These are phyloP conservation scores for Viridothelium virens DNA, from an alignment of 495 filamentous ascomycete species.

Conservation along the genomic window DNA sequence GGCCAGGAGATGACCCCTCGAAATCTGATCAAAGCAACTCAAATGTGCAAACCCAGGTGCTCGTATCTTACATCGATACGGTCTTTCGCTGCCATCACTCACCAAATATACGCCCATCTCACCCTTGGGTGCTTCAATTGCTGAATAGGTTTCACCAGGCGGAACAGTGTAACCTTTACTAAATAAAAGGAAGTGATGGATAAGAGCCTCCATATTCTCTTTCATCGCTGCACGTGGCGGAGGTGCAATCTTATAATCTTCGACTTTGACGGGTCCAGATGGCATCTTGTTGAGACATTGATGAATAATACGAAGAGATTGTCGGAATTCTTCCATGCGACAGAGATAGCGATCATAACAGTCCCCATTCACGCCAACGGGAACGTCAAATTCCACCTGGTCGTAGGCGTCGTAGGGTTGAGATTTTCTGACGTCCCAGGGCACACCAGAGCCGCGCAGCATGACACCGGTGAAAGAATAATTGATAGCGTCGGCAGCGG, in stretches of 20 bases:
- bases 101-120: conserved; percentile 99
- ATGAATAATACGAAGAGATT: conserved; percentile 94
- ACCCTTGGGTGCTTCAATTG: conserved; percentile 97
- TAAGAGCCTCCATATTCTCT: conserved; percentile 99
- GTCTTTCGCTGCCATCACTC: conserved; percentile 88
- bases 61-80: conserved; percentile 95
- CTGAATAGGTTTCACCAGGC: conserved; percentile 96
- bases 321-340: conserved; percentile 99
- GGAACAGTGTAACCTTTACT: conserved; percentile 97
- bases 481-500: conserved; percentile 87
- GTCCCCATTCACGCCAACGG: conserved; percentile 92
- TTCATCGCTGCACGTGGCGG: conserved; percentile 98
- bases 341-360: conserved; percentile 99
- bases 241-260: conserved; percentile 98
- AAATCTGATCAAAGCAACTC: conserved; percentile 85
- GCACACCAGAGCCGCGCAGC: conserved; percentile 94
- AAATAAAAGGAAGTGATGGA: conserved; percentile 98
- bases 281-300: conserved; percentile 99
- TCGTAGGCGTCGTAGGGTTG: conserved; percentile 96
- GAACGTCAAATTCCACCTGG: conserved; percentile 95
- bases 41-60: conserved; percentile 96
- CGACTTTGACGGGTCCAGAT: conserved; percentile 81
- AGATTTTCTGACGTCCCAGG: conserved; percentile 94
- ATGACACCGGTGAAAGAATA: conserved; percentile 95
- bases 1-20: conserved; percentile 83